Conservation (phyloP, 345 rosid species). For the Ceriops zippeliana region DNA sequence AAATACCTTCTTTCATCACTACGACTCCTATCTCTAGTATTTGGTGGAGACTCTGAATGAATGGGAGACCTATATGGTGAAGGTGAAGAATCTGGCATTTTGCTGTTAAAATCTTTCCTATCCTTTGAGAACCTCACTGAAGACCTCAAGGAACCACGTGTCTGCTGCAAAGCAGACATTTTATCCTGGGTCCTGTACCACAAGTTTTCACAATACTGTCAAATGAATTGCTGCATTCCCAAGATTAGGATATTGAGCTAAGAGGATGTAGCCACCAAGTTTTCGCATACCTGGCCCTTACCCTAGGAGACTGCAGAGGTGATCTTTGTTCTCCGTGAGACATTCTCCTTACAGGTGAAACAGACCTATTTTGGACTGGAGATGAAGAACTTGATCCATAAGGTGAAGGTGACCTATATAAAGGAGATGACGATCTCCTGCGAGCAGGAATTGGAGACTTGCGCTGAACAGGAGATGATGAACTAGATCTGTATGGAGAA, state of each 20-base stretch:
- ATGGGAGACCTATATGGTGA: slow-evolving; percentile 30
- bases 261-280: slow-evolving; percentile 1
- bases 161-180: slow-evolving; percentile 12
- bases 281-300: slow-evolving; percentile 45
- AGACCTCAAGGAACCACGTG: slow-evolving; percentile 21
- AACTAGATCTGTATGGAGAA: not conserved
- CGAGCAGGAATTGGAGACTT: slow-evolving; percentile 35
- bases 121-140: slow-evolving; percentile 15
- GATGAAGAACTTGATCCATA: slow-evolving; percentile 39
- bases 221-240: not conserved
- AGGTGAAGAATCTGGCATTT: slow-evolving; percentile 20
- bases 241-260: not conserved
- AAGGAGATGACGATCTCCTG: slow-evolving; percentile 37
- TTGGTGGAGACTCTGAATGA: slow-evolving; percentile 22
- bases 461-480: slow-evolving; percentile 16
- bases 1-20: slow-evolving; percentile 37
- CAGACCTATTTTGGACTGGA: slow-evolving; percentile 34
- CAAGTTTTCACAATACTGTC: not conserved
- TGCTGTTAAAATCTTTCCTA: slow-evolving; percentile 19
- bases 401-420: slow-evolving; percentile 38
- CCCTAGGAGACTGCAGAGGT: slow-evolving; percentile 34
- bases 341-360: too few relatives aligned
- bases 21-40: slow-evolving; percentile 19
- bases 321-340: too few relatives aligned
- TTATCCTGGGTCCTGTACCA: slow-evolving; percentile 26